Conservation (phyloP, 169 alveolate genomes). For the Eimeria praecox region DNA sequence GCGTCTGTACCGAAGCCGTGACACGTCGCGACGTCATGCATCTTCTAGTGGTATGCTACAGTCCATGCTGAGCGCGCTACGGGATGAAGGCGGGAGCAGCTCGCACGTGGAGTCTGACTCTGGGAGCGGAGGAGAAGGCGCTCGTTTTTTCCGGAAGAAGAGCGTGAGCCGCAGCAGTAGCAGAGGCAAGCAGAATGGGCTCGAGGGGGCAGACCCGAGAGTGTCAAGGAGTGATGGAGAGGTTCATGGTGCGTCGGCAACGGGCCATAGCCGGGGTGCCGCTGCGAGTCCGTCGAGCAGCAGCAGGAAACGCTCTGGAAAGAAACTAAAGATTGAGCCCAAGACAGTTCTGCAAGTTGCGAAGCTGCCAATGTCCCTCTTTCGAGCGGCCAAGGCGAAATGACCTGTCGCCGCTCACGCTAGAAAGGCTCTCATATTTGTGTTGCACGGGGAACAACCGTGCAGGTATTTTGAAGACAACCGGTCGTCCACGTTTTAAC, state of each 20-base stretch:
- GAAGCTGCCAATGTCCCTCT: constrained; percentile 82
- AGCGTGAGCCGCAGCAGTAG: constrained; percentile 80
- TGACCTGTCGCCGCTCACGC: constrained; percentile 58
- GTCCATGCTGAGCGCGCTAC: constrained; percentile 74
- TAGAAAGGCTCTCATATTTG: constrained; percentile 33
- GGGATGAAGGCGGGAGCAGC: constrained; percentile 76
- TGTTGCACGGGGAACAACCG: constrained; percentile 59
- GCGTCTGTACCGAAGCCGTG: constrained; percentile 78
- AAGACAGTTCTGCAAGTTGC: constrained; percentile 83
- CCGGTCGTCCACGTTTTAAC: constrained; percentile 46
- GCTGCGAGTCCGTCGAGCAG: constrained; percentile 74
- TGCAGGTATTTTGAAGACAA: constrained; percentile 59
- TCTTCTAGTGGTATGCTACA: constrained; percentile 73
- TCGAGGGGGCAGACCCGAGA: constrained; percentile 68
- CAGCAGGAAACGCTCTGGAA: constrained; percentile 71
- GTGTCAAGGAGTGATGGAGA: constrained; percentile 74
- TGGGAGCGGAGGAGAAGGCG: constrained; percentile 77
- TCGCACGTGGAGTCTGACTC: constrained; percentile 79
- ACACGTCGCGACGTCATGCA: constrained; percentile 67
- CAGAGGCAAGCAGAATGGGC: constrained; percentile 72
- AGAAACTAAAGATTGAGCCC: constrained; percentile 81
- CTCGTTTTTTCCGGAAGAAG: constrained; percentile 65
- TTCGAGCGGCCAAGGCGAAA: constrained; percentile 83
- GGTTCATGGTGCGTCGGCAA: constrained; percentile 31
- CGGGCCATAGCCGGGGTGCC: constrained; percentile 71